Evolutionary conservation across 306 rosid species (phyloP), one percentile per base, ranked within the genome.

Genomic region (Castanopsis chinensis): DNA sequence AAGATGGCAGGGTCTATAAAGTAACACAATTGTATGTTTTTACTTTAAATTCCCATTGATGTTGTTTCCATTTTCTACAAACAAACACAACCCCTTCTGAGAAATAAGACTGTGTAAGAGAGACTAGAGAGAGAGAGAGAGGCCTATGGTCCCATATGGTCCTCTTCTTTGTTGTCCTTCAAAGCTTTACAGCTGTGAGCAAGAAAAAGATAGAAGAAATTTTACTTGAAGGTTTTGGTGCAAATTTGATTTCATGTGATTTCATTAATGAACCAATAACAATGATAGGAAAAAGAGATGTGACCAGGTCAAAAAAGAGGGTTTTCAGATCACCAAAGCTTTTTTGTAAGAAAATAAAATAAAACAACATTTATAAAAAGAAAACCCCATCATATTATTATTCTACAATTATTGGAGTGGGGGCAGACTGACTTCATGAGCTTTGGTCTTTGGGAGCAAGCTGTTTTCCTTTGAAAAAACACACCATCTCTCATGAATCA

Each of bases 101-200:
- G 17, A 77, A 72, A 68, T 57, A 19, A 14, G 51, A 1, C 23
- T 15, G 6, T 33, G 4, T 23, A 76, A 65, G 43, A 72, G 72
- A 76, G 59, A 12, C 53, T 49, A 51, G 83, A 79, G 8, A 70
- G 68, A 68, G 68, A 68, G 60, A 73, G 77, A 61, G 73, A 75
- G 88, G 53, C 80, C 90, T 87, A 84, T 90, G 17, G 49, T 33
- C 72, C 72, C 73, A 73, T 79, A 83, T 83, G 89, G 86, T 85
- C 94, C 91, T 85, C 87, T 86, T 21, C 64, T 82, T 84, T 78
- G 65, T 81, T 94, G 93, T 88, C 87, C 84, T 87, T 80, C 80
- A 25, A 55, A 65, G 72, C 97, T 89, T 94, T 92, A 94, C 97
- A 94, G 97, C 91, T 91, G 94, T 85, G 79, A 82, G 73, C 87